phyloP scores from a whole-genome alignment of 1,284 basidiomycete species.

The Ustilago cynodontis region DNA sequence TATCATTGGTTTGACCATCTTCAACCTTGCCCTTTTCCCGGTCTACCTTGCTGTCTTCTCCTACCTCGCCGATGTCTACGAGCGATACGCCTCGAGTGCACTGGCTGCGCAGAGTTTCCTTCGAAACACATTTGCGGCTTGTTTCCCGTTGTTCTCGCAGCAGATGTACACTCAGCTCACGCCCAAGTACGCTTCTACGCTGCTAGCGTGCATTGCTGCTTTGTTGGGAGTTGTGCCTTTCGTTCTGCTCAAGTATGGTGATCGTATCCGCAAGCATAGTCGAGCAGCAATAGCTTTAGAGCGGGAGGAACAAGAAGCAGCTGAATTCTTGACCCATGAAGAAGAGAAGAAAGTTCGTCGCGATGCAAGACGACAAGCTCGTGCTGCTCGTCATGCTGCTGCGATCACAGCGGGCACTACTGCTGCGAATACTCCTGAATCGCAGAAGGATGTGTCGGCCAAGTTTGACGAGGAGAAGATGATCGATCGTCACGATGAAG shows the following conservation, averaged over 20 bases:
- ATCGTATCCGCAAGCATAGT: constrained; percentile 48
- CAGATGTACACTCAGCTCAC: constrained; percentile 57
- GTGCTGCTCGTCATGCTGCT: constrained; percentile 16
- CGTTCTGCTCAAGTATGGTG: constrained; percentile 60
- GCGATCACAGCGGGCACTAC: background rate
- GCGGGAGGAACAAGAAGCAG: constrained; percentile 46
- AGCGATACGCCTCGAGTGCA: constrained; percentile 66
- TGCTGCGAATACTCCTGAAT: background rate
- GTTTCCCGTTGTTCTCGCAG: constrained; percentile 52
- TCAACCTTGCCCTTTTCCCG: constrained; percentile 42
- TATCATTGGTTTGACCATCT: constrained; percentile 53
- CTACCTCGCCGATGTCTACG: constrained; percentile 60
- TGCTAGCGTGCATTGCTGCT: constrained; percentile 59
- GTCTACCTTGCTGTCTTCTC: constrained; percentile 49
- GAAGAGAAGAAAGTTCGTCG: constrained; percentile 32
- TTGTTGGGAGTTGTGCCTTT: constrained; percentile 64
- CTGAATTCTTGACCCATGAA: constrained; percentile 25
- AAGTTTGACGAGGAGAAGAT: constrained; percentile 32
- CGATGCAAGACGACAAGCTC: constrained; percentile 23
- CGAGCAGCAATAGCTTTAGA: constrained; percentile 54
- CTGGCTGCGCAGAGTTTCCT: constrained; percentile 60
- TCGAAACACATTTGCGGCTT: constrained; percentile 54
- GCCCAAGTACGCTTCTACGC: constrained; percentile 62
- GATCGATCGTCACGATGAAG: constrained; percentile 11
- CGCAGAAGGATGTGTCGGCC: background rate